Evolutionary conservation across 345 rosid genomes (phyloP).

Genomic region (Aurinia saxatilis): DNA sequence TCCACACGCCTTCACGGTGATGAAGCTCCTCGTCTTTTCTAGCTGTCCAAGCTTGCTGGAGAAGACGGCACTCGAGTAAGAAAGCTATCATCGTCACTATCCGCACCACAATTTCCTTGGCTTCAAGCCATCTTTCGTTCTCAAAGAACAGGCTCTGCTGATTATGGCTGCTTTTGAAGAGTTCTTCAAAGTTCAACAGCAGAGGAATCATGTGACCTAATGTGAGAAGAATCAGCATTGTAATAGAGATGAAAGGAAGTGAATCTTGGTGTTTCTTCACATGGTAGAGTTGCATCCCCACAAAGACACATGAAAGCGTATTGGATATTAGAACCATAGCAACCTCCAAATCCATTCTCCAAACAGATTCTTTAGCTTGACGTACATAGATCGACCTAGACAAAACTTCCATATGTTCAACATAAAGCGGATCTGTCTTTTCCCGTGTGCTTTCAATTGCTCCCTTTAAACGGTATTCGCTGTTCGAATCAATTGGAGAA

Average conservation of each 20-base stretch:
- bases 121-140: slow-evolving; percentile 79
- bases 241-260: slow-evolving; percentile 63
- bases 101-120: slow-evolving; percentile 74
- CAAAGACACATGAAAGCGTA: slow-evolving; percentile 60
- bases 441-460: slow-evolving; percentile 54
- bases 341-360: slow-evolving; percentile 92
- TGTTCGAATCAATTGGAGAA: slow-evolving; percentile 48
- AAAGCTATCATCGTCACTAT: slow-evolving; percentile 78
- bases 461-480: slow-evolving; percentile 48
- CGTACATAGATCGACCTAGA: slow-evolving; percentile 48
- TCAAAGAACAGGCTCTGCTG: slow-evolving; percentile 56
- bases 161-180: slow-evolving; percentile 36
- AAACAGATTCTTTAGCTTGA: slow-evolving; percentile 68
- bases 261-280: slow-evolving; percentile 62
- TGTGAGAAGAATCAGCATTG: slow-evolving; percentile 58
- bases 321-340: slow-evolving; percentile 66
- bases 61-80: slow-evolving; percentile 71
- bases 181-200: slow-evolving; percentile 68
- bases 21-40: slow-evolving; percentile 35
- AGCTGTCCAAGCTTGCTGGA: slow-evolving; percentile 70
- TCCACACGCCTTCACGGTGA: slow-evolving; percentile 36
- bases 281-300: slow-evolving; percentile 69
- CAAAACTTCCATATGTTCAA: slow-evolving; percentile 45
- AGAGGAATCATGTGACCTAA: slow-evolving; percentile 79
- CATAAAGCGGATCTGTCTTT: slow-evolving; percentile 58